A percentile compares a stretch with the other conserved stretches of the same genome.
These are phyloP conservation scores for Suillus plorans DNA, from an alignment of 768 basidiomycete species.

Conservation along the genomic window DNA sequence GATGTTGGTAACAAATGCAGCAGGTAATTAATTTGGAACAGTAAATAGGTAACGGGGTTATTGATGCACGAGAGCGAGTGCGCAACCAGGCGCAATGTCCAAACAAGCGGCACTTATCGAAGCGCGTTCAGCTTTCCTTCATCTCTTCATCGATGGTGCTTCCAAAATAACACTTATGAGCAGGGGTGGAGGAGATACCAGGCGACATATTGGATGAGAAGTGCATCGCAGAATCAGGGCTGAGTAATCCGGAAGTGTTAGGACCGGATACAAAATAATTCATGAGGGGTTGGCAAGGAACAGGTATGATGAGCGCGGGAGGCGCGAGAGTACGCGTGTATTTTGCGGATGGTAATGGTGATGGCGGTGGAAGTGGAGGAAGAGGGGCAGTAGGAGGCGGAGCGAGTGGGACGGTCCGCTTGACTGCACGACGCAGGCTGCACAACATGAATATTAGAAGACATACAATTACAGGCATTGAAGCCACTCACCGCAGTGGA, in stretches of 20 bases:
- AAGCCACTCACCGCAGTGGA: conserved; percentile 32
- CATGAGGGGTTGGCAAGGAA: conserved; percentile 21
- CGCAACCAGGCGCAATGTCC: conserved; percentile 5
- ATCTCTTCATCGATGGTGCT: conserved; percentile 19
- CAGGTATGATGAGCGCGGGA: conserved; percentile 16
- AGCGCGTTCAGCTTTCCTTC: conserved; percentile 17
- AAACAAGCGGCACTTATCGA: neutral
- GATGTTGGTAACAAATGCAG: conserved; percentile 1
- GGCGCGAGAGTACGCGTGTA: conserved; percentile 16
- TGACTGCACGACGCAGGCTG: conserved; percentile 42
- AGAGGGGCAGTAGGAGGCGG: conserved; percentile 31
- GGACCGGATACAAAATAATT: conserved; percentile 5
- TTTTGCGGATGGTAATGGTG: conserved; percentile 26
- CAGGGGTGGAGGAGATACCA: conserved; percentile 12
- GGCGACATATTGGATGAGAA: conserved; percentile 14
- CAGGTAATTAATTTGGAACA: conserved; percentile 5
- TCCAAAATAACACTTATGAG: conserved; percentile 7
- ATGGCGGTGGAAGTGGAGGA: conserved; percentile 25
- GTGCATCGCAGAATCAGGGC: conserved; percentile 12
- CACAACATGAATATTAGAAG: conserved; percentile 1
- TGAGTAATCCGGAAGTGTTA: conserved; percentile 9
- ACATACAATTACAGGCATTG: conserved; percentile 1
- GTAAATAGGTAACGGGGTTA: neutral
- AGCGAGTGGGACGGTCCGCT: conserved; percentile 24
- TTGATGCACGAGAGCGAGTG: neutral